These are phyloP conservation scores for Lagerstroemia speciosa DNA, from an alignment of 345 rosid species.

Conservation along the genomic window DNA sequence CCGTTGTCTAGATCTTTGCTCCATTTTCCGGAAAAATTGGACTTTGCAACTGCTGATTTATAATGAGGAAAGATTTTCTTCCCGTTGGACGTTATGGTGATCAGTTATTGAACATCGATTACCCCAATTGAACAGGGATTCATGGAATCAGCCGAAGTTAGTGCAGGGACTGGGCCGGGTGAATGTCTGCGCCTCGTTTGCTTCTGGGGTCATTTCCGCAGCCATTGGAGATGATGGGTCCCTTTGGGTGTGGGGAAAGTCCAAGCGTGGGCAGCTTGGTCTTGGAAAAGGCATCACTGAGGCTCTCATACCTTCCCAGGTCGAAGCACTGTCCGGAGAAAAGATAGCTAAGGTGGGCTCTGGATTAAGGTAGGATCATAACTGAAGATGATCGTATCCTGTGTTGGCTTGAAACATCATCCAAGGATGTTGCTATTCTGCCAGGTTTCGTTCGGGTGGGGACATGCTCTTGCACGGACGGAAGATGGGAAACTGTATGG, in stretches of 20 bases:
- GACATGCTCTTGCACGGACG: constrained; percentile 70
- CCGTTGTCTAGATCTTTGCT: background rate
- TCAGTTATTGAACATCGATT: background rate
- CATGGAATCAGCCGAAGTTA: constrained; percentile 56
- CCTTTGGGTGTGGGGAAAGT: constrained; percentile 95
- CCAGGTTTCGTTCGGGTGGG: constrained; percentile 95
- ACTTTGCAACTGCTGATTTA: background rate
- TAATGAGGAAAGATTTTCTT: background rate
- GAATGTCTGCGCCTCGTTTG: constrained; percentile 47
- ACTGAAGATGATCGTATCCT: background rate
- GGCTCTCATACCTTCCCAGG: constrained; percentile 49
- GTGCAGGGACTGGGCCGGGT: constrained; percentile 58
- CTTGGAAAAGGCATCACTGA: constrained; percentile 55
- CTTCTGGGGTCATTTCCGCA: constrained; percentile 81
- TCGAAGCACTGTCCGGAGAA: constrained; percentile 50
- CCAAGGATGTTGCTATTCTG: background rate
- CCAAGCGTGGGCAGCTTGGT: constrained; percentile 96
- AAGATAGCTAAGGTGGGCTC: constrained; percentile 63
- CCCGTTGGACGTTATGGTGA: background rate
- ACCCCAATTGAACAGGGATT: constrained; percentile 27
- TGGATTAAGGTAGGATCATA: constrained; percentile 16
- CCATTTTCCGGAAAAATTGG: background rate
- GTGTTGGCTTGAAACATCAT: background rate
- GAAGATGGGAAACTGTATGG: constrained; percentile 68
- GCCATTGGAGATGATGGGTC: constrained; percentile 75